Evolutionary conservation across 2,329 filamentous ascomycete species (phyloP), one percentile per base, ranked within the genome.

Genomic region (Penicillium decumbens): DNA sequence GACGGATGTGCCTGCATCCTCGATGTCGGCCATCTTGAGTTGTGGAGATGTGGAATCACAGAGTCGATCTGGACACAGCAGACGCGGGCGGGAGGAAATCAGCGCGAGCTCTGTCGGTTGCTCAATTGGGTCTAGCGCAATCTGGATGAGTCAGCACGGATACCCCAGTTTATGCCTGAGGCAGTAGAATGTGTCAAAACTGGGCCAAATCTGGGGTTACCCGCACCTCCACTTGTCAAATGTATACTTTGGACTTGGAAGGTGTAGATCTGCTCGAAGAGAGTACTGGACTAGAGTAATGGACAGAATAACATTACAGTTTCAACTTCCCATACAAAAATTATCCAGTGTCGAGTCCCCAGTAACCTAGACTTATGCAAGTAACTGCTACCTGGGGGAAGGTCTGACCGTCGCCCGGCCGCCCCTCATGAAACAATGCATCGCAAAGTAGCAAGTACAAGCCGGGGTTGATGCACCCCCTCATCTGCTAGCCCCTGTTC

Each of bases 1-100:
- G 49, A 90, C 87, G 49, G 87, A 80, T 60, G 77, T 70, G 50
- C 81, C 77, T 59, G 85, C 83, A 67, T 90, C 87, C 67, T 87
- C 88, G 56, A 78, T 80, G 72, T 95, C 91, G 62, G 91, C 88
- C 91, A 96, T 96, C 53, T 57, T 53, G 53, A 43, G 42, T 32
- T 38, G 32, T 47, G 41, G 29, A 43, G 43, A 24, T 27, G 23
- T 24, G 38, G 24, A 40, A 25, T 27, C 20, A 40, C 38, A n/a
- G 13, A 40, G 47, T 37, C 33, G 15, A 37, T 37, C 20, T 18
- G 15, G 33, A 6, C 47, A 41, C 50, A 43, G 50, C 50, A 46
- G 30, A 43, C 39, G 39, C 35, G 51, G 37, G 25, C 24, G 27
- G n/a, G 40, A 24, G 45, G 53, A 49, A 57, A 55, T 60, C 54